Evolutionary conservation across 495 filamentous ascomycete genomes (phyloP).

Genomic region (Hypoxylon intermedium): DNA sequence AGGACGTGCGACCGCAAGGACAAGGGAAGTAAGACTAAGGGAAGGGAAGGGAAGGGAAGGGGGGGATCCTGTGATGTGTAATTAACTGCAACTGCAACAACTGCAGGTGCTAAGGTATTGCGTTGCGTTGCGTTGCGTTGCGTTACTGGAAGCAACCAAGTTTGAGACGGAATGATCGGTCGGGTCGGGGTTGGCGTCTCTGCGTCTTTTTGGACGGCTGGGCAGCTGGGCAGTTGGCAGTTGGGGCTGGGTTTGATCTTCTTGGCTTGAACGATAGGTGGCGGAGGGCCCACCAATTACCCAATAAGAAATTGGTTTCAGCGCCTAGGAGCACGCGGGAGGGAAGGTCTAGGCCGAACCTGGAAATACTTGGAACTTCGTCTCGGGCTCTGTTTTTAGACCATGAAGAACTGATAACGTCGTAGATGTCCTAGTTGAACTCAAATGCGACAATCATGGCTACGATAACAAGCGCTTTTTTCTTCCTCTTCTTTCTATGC

Average conservation of each 20-base stretch:
- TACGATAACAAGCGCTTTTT: too few relatives aligned
- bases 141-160: too few relatives aligned
- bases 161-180: too few relatives aligned
- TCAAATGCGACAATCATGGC: too few relatives aligned
- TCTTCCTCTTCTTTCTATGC: too few relatives aligned
- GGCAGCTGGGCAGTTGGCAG: too few relatives aligned
- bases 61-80: constrained; percentile 19
- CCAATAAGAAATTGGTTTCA: constrained; percentile 22
- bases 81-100: background rate
- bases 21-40: constrained; percentile 13
- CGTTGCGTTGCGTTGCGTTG: too few relatives aligned
- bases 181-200: constrained; percentile 17
- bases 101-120: too few relatives aligned
- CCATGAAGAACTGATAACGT: constrained; percentile 5
- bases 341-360: constrained; percentile 20
- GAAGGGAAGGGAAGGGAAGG: constrained; percentile 4
- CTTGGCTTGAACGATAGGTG: constrained; percentile 25
- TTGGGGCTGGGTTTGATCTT: constrained; percentile 25
- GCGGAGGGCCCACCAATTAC: constrained; percentile 9
- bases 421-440: background rate
- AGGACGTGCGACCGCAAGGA: constrained; percentile 30
- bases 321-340: constrained; percentile 9
- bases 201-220: constrained; percentile 1
- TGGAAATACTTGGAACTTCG: constrained; percentile 10
- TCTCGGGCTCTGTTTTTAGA: constrained; percentile 32